Conservation (phyloP, 495 filamentous ascomycete species). For the Talaromyces thailandensis region DNA sequence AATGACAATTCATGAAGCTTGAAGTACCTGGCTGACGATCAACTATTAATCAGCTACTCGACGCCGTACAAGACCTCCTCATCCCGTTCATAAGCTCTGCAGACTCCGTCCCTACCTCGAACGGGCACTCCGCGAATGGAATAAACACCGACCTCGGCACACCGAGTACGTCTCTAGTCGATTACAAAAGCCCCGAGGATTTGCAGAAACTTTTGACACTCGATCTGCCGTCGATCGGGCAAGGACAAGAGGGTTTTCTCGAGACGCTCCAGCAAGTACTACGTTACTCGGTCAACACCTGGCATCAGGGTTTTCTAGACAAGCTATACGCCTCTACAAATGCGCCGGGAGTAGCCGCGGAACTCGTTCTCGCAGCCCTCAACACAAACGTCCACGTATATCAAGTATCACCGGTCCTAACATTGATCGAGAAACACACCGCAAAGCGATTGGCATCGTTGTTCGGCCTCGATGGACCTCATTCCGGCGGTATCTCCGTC, state of each 20-base stretch:
- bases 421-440: conserved; percentile 75
- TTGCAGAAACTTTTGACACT: conserved; percentile 57
- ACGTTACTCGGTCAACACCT: conserved; percentile 85
- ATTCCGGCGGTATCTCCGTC: conserved; percentile 78
- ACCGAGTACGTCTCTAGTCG: conserved; percentile 53
- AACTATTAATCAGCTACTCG: conserved; percentile 48
- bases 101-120: conserved; percentile 48
- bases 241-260: conserved; percentile 64
- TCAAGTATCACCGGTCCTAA: conserved; percentile 81
- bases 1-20: not conserved
- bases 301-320: conserved; percentile 92
- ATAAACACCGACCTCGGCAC: conserved; percentile 32
- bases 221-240: conserved; percentile 53
- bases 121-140: conserved; percentile 44
- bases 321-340: conserved; percentile 85
- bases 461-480: conserved; percentile 64
- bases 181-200: conserved; percentile 61
- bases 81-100: conserved; percentile 71
- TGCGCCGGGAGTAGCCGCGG: conserved; percentile 72
- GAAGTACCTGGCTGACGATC: not conserved
- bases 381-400: conserved; percentile 92
- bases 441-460: conserved; percentile 58
- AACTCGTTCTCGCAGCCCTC: conserved; percentile 70
- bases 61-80: conserved; percentile 62
- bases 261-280: conserved; percentile 57